Evolutionary conservation across 306 rosid genomes (phyloP).

Genomic region (Cyamopsis tetragonoloba): DNA sequence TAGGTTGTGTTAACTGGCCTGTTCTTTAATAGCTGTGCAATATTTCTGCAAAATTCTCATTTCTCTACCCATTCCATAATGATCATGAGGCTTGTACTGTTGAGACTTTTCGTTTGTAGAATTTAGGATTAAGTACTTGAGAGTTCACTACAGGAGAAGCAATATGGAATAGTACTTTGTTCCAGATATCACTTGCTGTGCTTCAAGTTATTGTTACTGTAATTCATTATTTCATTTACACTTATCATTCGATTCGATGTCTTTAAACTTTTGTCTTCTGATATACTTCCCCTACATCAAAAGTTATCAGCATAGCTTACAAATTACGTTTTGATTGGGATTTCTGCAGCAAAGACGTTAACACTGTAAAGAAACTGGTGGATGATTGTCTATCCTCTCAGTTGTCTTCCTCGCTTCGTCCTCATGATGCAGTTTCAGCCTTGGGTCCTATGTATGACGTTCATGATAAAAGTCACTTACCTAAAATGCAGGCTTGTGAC

Average conservation of each 20-base stretch:
- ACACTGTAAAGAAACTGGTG: slow-evolving; percentile 87
- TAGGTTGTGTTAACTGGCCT: neutral
- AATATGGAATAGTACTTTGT: neutral
- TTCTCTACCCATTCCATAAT: neutral
- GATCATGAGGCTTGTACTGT: neutral
- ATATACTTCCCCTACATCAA: neutral
- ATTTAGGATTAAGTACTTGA: neutral
- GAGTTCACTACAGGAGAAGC: neutral
- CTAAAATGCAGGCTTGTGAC: slow-evolving; percentile 84
- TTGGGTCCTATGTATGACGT: slow-evolving; percentile 98
- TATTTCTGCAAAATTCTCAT: neutral
- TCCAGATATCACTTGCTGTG: slow-evolving; percentile 9
- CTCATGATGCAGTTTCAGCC: slow-evolving; percentile 99
- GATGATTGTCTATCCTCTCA: slow-evolving; percentile 86
- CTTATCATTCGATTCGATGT: too few relatives aligned
- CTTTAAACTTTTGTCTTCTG: slow-evolving; percentile 13
- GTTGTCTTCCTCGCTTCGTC: slow-evolving; percentile 88
- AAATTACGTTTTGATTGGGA: neutral
- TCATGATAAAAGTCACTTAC: slow-evolving; percentile 84
- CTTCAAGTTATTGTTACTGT: neutral
- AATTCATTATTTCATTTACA: neutral
- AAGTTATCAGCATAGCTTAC: neutral
- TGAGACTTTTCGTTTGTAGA: slow-evolving; percentile 14
- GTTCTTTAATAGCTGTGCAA: neutral
- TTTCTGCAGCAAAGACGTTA: slow-evolving; percentile 90